Evolutionary conservation across 345 rosid genomes (phyloP).

Genomic region (Murraya paniculata): DNA sequence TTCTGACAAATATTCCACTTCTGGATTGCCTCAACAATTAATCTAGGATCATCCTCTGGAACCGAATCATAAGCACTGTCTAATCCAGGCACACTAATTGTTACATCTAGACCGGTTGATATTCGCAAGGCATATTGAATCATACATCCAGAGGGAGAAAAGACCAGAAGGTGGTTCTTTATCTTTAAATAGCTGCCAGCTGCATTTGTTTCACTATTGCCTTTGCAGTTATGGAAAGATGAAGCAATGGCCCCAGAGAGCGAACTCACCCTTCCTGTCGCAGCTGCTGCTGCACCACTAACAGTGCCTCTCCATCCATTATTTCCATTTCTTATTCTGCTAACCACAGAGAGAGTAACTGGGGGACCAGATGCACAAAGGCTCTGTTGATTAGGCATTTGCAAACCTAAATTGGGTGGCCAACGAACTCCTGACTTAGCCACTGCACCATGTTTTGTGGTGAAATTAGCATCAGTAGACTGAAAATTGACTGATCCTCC

Average conservation of each 20-base stretch:
- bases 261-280: slow-evolving; percentile 70
- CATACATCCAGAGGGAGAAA: slow-evolving; percentile 81
- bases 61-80: slow-evolving; percentile 43
- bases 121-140: slow-evolving; percentile 61
- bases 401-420: slow-evolving; percentile 33
- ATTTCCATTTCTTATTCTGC: slow-evolving; percentile 76
- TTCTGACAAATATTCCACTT: slow-evolving; percentile 87
- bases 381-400: slow-evolving; percentile 32
- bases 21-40: slow-evolving; percentile 67
- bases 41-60: slow-evolving; percentile 59
- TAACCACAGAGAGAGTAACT: slow-evolving; percentile 65
- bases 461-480: slow-evolving; percentile 28
- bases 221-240: slow-evolving; percentile 62
- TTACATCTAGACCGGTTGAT: slow-evolving; percentile 37
- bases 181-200: slow-evolving; percentile 33
- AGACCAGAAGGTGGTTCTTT: slow-evolving; percentile 69
- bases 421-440: slow-evolving; percentile 37
- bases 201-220: slow-evolving; percentile 30
- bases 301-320: slow-evolving; percentile 80
- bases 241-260: slow-evolving; percentile 73
- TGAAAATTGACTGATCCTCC: slow-evolving; percentile 49
- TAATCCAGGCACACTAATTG: slow-evolving; percentile 28
- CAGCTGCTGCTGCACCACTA: slow-evolving; percentile 82
- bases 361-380: slow-evolving; percentile 51
- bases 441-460: slow-evolving; percentile 27